A percentile compares a stretch with the other conserved stretches of the same genome.
These are phyloP conservation scores for Pleurotus sapidus DNA, from an alignment of 768 basidiomycete genomes.

Conservation along the genomic window DNA sequence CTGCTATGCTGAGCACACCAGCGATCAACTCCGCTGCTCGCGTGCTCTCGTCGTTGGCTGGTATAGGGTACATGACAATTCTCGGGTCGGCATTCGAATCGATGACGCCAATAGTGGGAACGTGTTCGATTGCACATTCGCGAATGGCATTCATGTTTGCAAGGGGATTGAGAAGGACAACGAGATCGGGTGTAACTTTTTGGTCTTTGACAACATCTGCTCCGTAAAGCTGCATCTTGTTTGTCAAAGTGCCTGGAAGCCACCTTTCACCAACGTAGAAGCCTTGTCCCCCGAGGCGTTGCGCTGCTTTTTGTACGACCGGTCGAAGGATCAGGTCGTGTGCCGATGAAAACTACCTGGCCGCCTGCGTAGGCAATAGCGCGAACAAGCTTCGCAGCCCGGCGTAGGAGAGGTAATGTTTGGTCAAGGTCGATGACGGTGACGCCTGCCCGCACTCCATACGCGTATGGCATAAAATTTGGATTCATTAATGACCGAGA, in stretches of 20 bases:
- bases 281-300: slow-evolving; percentile 73
- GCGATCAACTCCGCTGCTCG: slow-evolving; percentile 89
- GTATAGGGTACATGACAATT: slow-evolving; percentile 96
- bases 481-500: slow-evolving; percentile 81
- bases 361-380: slow-evolving; percentile 81
- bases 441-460: slow-evolving; percentile 85
- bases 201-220: slow-evolving; percentile 46
- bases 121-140: slow-evolving; percentile 85
- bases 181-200: slow-evolving; percentile 79
- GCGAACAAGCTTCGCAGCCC: slow-evolving; percentile 85
- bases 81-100: slow-evolving; percentile 97
- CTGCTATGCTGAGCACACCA: slow-evolving; percentile 87
- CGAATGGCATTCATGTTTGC: slow-evolving; percentile 82
- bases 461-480: slow-evolving; percentile 89
- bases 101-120: slow-evolving; percentile 92
- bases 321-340: slow-evolving; percentile 75
- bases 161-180: slow-evolving; percentile 88
- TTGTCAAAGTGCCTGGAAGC: slow-evolving; percentile 95
- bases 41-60: slow-evolving; percentile 94
- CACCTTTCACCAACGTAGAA: slow-evolving; percentile 87
- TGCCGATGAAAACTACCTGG: slow-evolving; percentile 87
- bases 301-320: slow-evolving; percentile 74
- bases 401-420: slow-evolving; percentile 86
- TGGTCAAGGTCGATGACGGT: slow-evolving; percentile 95
- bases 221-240: slow-evolving; percentile 75